Evolutionary conservation across 768 basidiomycete genomes (phyloP).

Genomic region (Naganishia vaughanmartiniae): DNA sequence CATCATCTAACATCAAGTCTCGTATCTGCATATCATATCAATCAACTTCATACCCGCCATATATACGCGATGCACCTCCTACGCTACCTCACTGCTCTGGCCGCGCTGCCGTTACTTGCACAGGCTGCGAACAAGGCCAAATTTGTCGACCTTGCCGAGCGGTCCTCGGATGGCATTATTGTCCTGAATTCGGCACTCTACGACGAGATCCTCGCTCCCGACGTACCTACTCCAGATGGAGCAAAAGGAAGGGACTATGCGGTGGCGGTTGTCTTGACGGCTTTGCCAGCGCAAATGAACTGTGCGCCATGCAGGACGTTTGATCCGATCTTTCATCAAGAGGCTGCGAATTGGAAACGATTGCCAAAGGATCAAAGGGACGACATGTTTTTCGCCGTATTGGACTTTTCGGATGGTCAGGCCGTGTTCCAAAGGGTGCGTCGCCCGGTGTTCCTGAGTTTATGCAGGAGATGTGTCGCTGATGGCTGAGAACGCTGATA

Average conservation of each 20-base stretch:
- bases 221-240: conserved; percentile 51
- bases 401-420: conserved; percentile 79
- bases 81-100: conserved; percentile 21
- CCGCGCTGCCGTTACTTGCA: conserved; percentile 26
- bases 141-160: conserved; percentile 66
- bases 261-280: conserved; percentile 82
- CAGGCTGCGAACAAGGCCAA: conserved; percentile 54
- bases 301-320: conserved; percentile 94
- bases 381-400: conserved; percentile 84
- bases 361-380: conserved; percentile 64
- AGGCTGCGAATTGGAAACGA: conserved; percentile 77
- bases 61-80: conserved; percentile 19
- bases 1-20: no score
- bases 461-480: background rate
- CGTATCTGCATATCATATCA: background rate
- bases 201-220: conserved; percentile 64
- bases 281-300: conserved; percentile 72
- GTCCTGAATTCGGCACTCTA: conserved; percentile 71
- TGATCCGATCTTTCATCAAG: conserved; percentile 73
- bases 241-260: conserved; percentile 72
- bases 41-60: no score
- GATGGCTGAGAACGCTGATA: background rate
- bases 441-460: background rate
- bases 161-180: conserved; percentile 71
- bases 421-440: conserved; percentile 75